Base-by-base conservation (phyloP, 2,329 filamentous ascomycete genomes). In the Acrocalymma vagum region DNA sequence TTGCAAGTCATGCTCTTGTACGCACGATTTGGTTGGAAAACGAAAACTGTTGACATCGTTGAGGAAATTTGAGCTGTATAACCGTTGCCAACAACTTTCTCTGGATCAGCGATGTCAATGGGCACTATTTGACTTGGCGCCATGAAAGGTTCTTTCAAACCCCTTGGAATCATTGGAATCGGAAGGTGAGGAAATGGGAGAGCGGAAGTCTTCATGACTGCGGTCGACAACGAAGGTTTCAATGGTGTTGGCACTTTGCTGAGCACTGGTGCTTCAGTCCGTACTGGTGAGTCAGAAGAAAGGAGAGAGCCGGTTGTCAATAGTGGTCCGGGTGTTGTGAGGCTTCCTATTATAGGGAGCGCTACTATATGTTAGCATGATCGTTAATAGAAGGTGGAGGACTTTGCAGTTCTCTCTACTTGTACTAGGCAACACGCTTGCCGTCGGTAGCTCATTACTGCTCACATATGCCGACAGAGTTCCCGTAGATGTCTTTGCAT, bases 1-100 rank as follows among this genome's bases (percentile, higher is more conserved):
- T 69, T 74, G 65, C 77, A 79, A 21, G 66, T 73, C 45, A 72
- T 72, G 43, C 71, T 70, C 24, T 60, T 43, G 32, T 72, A 64
- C 3, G 55, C 58, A 3, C 60, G 48, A 0, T 71, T 71, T 16
- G 79, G 62, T 45, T 78, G 71, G 52, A 78, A 78, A 43, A 70
- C 72, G 65, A 78, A 77, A 44, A 78, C 48, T 8, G 67, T 65
- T 26, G 60, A 67, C n/a, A 54, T 46, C 3, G 51, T 65, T 2
- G 69, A 60, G 4, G 70, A 73, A 43, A 79, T 60, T 10, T 64
- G 53, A 13, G 65, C 75, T 24, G 60, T 63, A 54, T 69, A 73
- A 16, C 63, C 56, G 1, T 71, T 70, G 1, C 75, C 75, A 23
- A 68, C 69, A 6, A 69, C 59, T 14, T 48, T 64, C 42, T 70